phyloP scores from a whole-genome alignment of 768 basidiomycete genomes.

The Gloeopeniophorella convolvens region DNA sequence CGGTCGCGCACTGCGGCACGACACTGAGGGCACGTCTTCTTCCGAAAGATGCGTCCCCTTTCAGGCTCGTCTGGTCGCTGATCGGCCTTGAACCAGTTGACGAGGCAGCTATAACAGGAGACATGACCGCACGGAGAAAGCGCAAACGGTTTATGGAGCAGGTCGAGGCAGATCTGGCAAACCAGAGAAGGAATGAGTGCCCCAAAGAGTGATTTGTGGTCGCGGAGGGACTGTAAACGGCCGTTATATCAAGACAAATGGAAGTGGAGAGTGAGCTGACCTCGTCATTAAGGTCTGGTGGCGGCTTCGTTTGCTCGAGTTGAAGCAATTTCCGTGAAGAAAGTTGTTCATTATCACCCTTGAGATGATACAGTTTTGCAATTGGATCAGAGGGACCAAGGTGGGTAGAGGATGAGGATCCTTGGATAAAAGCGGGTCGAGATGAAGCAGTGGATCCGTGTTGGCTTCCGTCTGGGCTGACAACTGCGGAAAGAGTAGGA shows the following conservation, averaged over 20 bases:
- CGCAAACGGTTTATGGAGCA: conserved; percentile 66
- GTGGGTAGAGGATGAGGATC: no score
- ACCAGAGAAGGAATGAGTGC: conserved; percentile 58
- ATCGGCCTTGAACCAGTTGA: conserved; percentile 64
- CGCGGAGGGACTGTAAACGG: conserved; percentile 13
- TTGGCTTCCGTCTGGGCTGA: background rate
- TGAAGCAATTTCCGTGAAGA: background rate
- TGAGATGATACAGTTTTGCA: no score
- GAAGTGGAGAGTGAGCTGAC: conserved; percentile 1
- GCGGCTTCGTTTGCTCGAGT: background rate
- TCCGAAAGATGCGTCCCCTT: conserved; percentile 22
- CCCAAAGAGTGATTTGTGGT: conserved; percentile 47
- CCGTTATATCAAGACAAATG: background rate
- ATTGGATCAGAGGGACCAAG: no score
- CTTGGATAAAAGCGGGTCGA: no score
- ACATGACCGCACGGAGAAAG: conserved; percentile 73
- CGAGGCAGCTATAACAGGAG: conserved; percentile 63
- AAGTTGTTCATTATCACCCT: background rate
- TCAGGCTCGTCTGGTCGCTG: conserved; percentile 2
- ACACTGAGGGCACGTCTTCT: conserved; percentile 41
- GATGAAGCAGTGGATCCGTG: no score
- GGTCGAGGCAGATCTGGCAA: conserved; percentile 75
- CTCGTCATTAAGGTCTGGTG: background rate
- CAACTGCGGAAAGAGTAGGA: background rate
- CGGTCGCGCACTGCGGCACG: conserved; percentile 37